These are phyloP conservation scores for Globisporangium sylvaticum DNA, from an alignment of 352 stramenopile genomes.

Conservation along the genomic window DNA sequence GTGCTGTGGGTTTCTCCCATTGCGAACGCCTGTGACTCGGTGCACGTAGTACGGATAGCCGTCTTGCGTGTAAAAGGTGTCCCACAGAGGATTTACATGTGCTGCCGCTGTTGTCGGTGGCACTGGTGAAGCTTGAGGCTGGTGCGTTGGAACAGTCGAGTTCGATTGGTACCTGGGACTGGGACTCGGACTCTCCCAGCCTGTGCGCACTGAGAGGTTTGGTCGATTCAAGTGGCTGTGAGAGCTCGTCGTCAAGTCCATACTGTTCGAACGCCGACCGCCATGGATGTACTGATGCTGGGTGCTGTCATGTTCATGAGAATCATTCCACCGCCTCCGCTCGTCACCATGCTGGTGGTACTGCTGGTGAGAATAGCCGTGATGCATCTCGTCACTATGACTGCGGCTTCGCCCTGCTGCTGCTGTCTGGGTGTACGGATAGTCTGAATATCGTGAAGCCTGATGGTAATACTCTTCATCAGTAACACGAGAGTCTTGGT, in stretches of 20 bases:
- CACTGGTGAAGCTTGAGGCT: background rate
- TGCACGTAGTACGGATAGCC: slow-evolving; percentile 83
- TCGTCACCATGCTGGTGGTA: background rate
- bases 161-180: background rate
- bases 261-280: background rate
- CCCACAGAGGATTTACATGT: slow-evolving; percentile 31
- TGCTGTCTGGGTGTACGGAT: background rate
- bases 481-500: no score
- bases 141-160: background rate
- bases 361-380: background rate
- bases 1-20: slow-evolving; percentile 55
- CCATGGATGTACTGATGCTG: background rate
- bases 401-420: slow-evolving; percentile 1
- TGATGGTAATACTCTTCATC: background rate
- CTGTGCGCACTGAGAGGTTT: background rate
- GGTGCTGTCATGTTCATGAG: background rate
- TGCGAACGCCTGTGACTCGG: slow-evolving; percentile 61
- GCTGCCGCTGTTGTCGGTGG: background rate
- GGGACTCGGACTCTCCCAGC: background rate
- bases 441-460: background rate
- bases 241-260: slow-evolving; percentile 1
- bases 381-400: slow-evolving; percentile 14
- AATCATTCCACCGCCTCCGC: background rate
- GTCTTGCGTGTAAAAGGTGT: slow-evolving; percentile 66
- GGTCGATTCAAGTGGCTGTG: background rate